phyloP scores from a whole-genome alignment of 257 asterid species.

The Echites panduratus region DNA sequence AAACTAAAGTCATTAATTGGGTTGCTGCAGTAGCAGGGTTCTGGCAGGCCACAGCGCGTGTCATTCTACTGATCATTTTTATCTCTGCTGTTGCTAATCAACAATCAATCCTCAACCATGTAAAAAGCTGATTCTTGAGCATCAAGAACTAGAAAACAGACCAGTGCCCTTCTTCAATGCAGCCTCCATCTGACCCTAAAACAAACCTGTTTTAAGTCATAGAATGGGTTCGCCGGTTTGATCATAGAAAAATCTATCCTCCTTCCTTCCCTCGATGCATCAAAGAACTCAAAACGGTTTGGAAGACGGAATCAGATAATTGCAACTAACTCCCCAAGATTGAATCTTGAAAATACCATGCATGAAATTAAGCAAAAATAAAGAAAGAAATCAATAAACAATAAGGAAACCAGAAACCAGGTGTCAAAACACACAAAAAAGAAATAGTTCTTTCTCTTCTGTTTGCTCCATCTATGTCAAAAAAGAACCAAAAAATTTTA shows the following conservation, averaged over 20 bases:
- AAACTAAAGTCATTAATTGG: not conserved
- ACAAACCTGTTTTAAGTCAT: no score
- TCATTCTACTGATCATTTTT: not conserved
- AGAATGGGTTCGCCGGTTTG: no score
- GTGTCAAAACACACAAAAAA: not conserved
- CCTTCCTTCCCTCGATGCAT: not conserved
- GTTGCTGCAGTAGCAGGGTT: not conserved
- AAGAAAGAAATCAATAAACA: not conserved
- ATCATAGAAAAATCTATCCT: not conserved
- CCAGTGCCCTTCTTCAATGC: not conserved
- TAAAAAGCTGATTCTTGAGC: not conserved
- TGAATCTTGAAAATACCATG: not conserved
- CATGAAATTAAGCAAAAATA: not conserved
- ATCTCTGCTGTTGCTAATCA: not conserved
- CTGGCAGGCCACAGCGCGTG: no score
- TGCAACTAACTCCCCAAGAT: not conserved
- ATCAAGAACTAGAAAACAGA: conserved; percentile 5
- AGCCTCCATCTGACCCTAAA: no score
- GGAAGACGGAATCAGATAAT: not conserved
- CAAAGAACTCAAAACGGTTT: not conserved
- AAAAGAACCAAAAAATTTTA: not conserved
- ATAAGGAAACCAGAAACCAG: not conserved
- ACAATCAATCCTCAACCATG: not conserved
- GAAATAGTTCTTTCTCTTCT: not conserved
- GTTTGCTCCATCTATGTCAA: conserved; percentile 12